Evolutionary conservation across 2,329 filamentous ascomycete genomes (phyloP), one percentile per base, ranked within the genome.

Genomic region (Harringtonia aguacate): DNA sequence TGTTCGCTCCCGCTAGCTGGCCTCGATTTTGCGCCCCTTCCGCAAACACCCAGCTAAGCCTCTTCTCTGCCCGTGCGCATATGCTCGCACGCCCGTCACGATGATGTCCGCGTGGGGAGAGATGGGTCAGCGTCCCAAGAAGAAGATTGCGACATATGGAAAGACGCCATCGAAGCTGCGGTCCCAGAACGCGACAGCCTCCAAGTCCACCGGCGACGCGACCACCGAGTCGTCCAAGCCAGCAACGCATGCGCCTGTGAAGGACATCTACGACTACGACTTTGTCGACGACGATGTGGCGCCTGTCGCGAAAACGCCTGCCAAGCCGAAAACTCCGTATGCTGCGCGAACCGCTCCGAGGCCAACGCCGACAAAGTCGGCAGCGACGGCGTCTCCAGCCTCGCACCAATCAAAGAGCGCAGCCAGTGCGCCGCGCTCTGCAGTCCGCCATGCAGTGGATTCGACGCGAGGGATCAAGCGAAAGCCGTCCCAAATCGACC

Each of bases 141-240:
- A 55, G 47, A 58, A 55, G 43, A 43, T 55, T 22, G 50, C 53
- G 7, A 56, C 58, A n/a, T 61, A 61, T 37, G 58, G 59, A 33
- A 59, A 54, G 42, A 44, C 52, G 2, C 17, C 29, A 22, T 47
- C 52, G 15, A 55, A 53, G 22, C 49, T 53, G 37, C 53, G 51
- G 30, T 29, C 46, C 17, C 50, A 49, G 18, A 33, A 50, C 3
- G 45, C 47, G 6, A 28, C 28, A 3, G 18, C 30, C 27, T 17
- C 41, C 3, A 15, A 18, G 4, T 30, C 41, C 38, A n/a, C 14
- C 29, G 36, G 31, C 48, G 21, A 27, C 34, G n/a, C n/a, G n/a
- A n/a, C n/a, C n/a, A 27, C 24, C 24, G 24, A 27, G 6, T 6
- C 24, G 24, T 6, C 22, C 29, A 4, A 38, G 29, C n/a, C 28